phyloP scores from a whole-genome alignment of 140 eudicot species.

The Stevia rebaudiana region DNA sequence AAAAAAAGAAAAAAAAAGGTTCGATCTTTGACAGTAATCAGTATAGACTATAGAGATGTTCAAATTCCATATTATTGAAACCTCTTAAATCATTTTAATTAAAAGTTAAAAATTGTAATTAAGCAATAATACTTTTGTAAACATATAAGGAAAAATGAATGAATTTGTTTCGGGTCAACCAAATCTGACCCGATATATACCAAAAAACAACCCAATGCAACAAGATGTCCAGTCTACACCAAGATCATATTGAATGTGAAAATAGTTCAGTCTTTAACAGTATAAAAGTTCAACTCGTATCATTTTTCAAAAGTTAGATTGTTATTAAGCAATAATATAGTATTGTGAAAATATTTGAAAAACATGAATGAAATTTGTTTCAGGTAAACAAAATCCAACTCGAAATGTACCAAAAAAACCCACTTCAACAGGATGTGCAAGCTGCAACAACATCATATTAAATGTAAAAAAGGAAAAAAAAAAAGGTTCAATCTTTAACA shows the following conservation, averaged over 20 bases:
- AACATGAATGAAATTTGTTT: no score
- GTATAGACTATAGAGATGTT: neutral
- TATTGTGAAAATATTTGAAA: no score
- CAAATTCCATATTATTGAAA: neutral
- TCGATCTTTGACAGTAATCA: neutral
- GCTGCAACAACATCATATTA: neutral
- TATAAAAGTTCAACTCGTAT: no score
- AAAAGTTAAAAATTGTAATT: no score
- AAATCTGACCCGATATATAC: neutral
- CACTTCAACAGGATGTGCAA: no score
- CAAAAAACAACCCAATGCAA: no score
- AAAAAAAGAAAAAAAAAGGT: neutral
- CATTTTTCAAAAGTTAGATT: no score
- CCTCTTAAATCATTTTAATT: neutral
- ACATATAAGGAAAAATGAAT: neutral
- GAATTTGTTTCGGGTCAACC: neutral
- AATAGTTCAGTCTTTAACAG: neutral
- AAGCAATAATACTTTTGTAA: no score
- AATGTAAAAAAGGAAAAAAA: neutral
- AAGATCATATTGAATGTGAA: neutral
- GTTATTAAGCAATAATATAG: no score
- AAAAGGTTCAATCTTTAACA: neutral
- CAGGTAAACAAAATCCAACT: no score
- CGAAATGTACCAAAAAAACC: no score
- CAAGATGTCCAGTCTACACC: neutral